Evolutionary conservation across 2,329 filamentous ascomycete genomes (phyloP).

Genomic region (Xylaria sp.): DNA sequence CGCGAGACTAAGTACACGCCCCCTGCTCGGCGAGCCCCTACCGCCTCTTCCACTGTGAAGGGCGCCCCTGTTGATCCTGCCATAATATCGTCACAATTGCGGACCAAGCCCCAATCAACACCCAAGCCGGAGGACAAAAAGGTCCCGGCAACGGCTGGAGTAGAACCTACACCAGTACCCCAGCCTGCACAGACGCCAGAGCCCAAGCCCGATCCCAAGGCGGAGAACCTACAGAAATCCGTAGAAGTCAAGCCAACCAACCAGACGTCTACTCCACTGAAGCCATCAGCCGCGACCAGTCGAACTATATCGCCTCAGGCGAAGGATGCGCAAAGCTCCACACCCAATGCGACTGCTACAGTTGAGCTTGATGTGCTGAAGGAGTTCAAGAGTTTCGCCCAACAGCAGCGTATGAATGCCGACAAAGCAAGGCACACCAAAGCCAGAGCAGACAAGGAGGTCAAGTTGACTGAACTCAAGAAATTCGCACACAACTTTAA

Average conservation of each 20-base stretch:
- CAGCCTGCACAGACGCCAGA: constrained; percentile 49
- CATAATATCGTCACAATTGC: constrained; percentile 88
- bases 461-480: constrained; percentile 93
- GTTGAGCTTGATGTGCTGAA: constrained; percentile 71
- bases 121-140: constrained; percentile 54
- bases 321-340: constrained; percentile 53
- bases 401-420: constrained; percentile 64
- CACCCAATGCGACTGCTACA: constrained; percentile 67
- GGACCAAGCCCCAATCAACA: constrained; percentile 55
- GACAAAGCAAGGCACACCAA: constrained; percentile 69
- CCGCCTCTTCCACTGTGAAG: constrained; percentile 76
- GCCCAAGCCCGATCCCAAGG: constrained; percentile 51
- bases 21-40: constrained; percentile 84
- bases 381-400: constrained; percentile 73
- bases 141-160: constrained; percentile 41
- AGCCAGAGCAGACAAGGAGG: constrained; percentile 81
- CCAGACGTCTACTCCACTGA: constrained; percentile 46
- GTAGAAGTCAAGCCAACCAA: constrained; percentile 43
- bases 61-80: constrained; percentile 86
- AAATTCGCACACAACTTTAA: constrained; percentile 97
- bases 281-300: constrained; percentile 54
- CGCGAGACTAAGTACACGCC: constrained; percentile 84
- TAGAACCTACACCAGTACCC: constrained; percentile 39
- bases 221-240: constrained; percentile 44
- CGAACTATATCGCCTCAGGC: constrained; percentile 56